Percentiles rank a stretch among this genome's conserved stretches.
These are phyloP conservation scores for Backusella macrospora DNA, from an alignment of 192 early-diverging fungal species.

Conservation along the genomic window DNA sequence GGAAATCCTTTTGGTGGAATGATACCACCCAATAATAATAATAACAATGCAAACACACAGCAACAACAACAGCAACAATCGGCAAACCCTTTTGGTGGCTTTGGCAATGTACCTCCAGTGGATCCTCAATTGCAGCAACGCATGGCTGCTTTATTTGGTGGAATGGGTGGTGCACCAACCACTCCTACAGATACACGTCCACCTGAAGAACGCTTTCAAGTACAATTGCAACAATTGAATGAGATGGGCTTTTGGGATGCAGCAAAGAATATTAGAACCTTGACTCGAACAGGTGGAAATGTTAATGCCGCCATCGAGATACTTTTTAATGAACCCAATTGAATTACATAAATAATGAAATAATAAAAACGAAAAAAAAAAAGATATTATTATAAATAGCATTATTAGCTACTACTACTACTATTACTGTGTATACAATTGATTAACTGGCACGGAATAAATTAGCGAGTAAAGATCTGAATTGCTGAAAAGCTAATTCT, in stretches of 20 bases:
- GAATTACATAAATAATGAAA: constrained; percentile 22
- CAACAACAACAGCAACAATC: constrained; percentile 34
- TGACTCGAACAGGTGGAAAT: constrained; percentile 82
- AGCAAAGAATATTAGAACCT: constrained; percentile 86
- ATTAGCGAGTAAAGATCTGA: constrained; percentile 45
- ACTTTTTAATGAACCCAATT: constrained; percentile 57
- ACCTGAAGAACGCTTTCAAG: constrained; percentile 70
- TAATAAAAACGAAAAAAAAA: constrained; percentile 4
- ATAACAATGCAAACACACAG: constrained; percentile 36
- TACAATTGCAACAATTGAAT: constrained; percentile 81
- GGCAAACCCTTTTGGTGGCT: constrained; percentile 52
- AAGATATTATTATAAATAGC: background rate
- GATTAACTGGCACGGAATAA: constrained; percentile 51
- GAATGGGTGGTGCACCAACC: constrained; percentile 34
- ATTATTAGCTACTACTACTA: background rate
- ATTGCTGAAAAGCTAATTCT: constrained; percentile 46
- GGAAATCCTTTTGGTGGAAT: constrained; percentile 5
- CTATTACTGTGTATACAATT: background rate
- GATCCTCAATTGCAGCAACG: constrained; percentile 46
- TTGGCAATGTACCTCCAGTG: constrained; percentile 34
- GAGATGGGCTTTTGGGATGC: constrained; percentile 98
- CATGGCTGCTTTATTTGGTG: constrained; percentile 32
- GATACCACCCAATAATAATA: constrained; percentile 9
- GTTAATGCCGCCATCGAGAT: constrained; percentile 95
- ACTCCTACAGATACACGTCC: constrained; percentile 38